Conservation (phyloP, 176 grass and related monocot species). For the Ensete ventricosum region DNA sequence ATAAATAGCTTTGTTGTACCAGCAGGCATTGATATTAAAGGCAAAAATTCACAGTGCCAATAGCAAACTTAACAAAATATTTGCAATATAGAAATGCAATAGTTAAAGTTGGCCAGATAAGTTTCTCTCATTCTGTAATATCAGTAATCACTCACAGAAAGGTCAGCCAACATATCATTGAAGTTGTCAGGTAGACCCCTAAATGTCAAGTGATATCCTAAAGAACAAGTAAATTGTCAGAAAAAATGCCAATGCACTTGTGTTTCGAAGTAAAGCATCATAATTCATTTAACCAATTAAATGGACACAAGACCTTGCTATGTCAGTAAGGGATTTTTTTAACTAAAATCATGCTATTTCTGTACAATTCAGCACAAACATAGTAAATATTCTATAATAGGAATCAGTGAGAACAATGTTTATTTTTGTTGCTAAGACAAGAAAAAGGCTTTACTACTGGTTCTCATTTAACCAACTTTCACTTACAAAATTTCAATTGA, state of each 20-base stretch:
- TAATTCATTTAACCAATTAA: not conserved
- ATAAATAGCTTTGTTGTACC: not conserved
- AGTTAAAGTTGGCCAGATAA: not conserved
- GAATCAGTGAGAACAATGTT: too few species aligned
- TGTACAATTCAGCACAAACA: not conserved
- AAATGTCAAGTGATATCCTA: constrained; percentile 35
- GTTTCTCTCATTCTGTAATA: not conserved
- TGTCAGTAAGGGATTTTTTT: not conserved
- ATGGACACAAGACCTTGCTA: too few species aligned
- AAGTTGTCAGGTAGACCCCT: constrained; percentile 30
- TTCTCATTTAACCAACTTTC: not conserved
- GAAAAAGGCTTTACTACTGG: not conserved
- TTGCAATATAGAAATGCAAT: not conserved
- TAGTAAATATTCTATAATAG: not conserved
- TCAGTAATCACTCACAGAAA: constrained; percentile 37
- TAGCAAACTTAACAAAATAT: not conserved
- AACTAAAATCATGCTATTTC: not conserved
- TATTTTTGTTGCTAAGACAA: not conserved
- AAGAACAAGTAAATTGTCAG: constrained; percentile 11
- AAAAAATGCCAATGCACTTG: not conserved
- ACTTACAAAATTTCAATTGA: not conserved
- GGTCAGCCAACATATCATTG: constrained; percentile 19
- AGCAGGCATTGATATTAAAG: not conserved
- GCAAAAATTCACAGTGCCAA: not conserved
- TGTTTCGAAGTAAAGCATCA: not conserved